phyloP scores from a whole-genome alignment of 2,329 filamentous ascomycete species.

The Neurospora sp. region DNA sequence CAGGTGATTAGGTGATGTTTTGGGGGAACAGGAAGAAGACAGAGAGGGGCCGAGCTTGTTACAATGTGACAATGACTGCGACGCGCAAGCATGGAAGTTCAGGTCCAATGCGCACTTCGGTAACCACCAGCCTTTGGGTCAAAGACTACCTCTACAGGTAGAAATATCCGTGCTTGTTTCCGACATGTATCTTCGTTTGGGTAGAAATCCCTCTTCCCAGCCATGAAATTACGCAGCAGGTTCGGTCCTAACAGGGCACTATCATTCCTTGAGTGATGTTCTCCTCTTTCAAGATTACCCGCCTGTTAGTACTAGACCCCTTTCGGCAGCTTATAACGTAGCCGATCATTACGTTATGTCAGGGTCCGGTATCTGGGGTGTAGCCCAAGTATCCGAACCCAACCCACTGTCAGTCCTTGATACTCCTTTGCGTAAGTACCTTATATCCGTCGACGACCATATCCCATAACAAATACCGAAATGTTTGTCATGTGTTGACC shows the following conservation, averaged over 20 bases:
- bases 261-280: not conserved
- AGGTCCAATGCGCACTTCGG: not conserved
- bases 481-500: not conserved
- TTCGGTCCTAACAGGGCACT: not conserved
- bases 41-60: constrained; percentile 1
- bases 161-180: not conserved
- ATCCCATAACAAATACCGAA: not conserved
- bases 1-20: not conserved
- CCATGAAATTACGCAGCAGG: not conserved
- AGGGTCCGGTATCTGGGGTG: not conserved
- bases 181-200: not conserved
- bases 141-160: too few species aligned
- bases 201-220: not conserved
- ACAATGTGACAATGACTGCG: not conserved
- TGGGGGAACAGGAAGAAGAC: not conserved
- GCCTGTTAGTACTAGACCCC: not conserved
- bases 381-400: not conserved
- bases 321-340: not conserved
- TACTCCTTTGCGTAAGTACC: too few species aligned
- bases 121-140: not conserved
- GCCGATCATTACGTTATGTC: not conserved
- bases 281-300: not conserved
- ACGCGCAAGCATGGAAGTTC: constrained; percentile 1
- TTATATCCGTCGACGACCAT: not conserved
- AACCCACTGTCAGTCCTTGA: not conserved